Evolutionary conservation across 2,329 filamentous ascomycete species (phyloP), one percentile per base, ranked within the genome.

Genomic region (Ascocoryne sarcoides): DNA sequence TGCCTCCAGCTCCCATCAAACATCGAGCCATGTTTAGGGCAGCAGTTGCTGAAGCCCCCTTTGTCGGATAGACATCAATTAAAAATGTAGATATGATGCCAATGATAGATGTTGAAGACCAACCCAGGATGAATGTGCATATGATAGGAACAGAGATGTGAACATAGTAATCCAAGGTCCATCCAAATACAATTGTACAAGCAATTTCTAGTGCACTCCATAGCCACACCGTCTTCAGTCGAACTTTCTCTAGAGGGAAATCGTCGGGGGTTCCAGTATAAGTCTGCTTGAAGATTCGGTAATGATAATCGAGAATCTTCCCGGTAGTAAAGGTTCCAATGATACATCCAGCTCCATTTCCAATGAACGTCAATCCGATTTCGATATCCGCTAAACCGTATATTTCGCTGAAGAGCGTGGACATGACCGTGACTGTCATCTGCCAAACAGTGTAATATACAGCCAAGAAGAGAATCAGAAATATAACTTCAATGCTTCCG

Each of bases 291-390:
- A 47, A 69, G 1, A 79, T 72, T 1, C 70, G 67, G 55, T 80
- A 88, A 56, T 84, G 84, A 60, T 70, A 71, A 57, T 86, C 82
- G 26, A 84, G 69, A 1, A 76, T 49, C 2, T 68, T 66, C 1
- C 82, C 79, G 2, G 64, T 63, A 2, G 65, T 52, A 7, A 65
- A 48, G 1, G 68, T 68, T 0, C 69, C 65, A 2, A 64, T 55
- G 4, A 71, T 60, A 7, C 65, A 69, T 1, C 70, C 71, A 2
- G 56, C 59, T 0, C 70, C 71, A 10, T 71, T 50, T 1, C 69
- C 70, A 7, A 58, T 40, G 32, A 52, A 58, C 7, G 47, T 51
- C 3, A 58, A 37, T 1, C 55, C 54, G 21, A 54, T 55, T 16
- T 55, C 48, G 5, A 56, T 40, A 5, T 53, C 47, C 9, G 32